These are phyloP conservation scores for Phialophora expanda DNA, from an alignment of 2,329 filamentous ascomycete species.

Conservation along the genomic window DNA sequence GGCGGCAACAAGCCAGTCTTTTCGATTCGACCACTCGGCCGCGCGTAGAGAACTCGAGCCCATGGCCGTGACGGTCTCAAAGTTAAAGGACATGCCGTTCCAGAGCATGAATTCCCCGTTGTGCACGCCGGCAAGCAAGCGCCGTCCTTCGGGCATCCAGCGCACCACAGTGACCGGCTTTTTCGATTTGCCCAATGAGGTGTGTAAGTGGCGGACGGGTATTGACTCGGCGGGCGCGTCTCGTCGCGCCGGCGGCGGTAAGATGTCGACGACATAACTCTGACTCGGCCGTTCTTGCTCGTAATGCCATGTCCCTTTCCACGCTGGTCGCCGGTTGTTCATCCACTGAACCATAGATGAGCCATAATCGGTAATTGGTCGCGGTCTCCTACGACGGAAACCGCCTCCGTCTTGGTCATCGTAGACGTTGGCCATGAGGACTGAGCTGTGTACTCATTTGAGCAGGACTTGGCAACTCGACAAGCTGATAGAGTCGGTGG, in stretches of 20 bases:
- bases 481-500: neutral
- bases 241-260: conserved; percentile 78
- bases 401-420: conserved; percentile 36
- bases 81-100: conserved; percentile 99
- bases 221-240: conserved; percentile 82
- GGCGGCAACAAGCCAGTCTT: conserved; percentile 95
- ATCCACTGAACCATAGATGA: conserved; percentile 91
- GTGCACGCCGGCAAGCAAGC: conserved; percentile 88
- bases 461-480: neutral
- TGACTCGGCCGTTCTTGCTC: conserved; percentile 83
- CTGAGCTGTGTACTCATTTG: conserved; percentile 17
- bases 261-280: conserved; percentile 91
- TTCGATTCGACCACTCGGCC: conserved; percentile 86
- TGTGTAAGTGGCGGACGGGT: conserved; percentile 92
- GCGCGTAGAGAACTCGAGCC: conserved; percentile 73
- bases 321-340: conserved; percentile 77
- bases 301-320: conserved; percentile 71
- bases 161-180: conserved; percentile 96
- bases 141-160: conserved; percentile 95
- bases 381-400: conserved; percentile 38
- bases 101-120: conserved; percentile 98
- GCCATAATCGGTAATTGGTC: conserved; percentile 91
- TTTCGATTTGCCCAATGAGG: conserved; percentile 98
- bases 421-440: conserved; percentile 32
- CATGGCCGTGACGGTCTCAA: conserved; percentile 88